Conservation (phyloP, 2,329 filamentous ascomycete species). For the Orbilia ellipsospora region DNA sequence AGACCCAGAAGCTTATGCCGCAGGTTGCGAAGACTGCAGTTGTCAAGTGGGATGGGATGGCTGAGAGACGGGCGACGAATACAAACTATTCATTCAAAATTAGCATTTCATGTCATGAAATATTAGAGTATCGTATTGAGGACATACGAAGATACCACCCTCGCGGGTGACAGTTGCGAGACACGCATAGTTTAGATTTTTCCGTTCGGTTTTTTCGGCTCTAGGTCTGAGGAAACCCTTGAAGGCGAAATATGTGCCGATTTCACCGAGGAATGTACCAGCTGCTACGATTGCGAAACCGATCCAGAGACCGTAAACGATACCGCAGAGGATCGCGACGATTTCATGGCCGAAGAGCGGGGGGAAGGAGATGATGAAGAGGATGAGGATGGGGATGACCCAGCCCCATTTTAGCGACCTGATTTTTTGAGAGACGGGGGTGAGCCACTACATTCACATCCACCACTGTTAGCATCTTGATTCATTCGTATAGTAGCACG, state of each 20-base stretch:
- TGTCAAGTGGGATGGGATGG: conserved; percentile 64
- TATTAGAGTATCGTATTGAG: too few relatives aligned
- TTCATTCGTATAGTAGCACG: background rate
- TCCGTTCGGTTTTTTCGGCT: conserved; percentile 63
- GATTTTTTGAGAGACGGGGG: conserved; percentile 63
- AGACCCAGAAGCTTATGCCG: conserved; percentile 64
- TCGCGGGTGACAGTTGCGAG: conserved; percentile 63
- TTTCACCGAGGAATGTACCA: conserved; percentile 64
- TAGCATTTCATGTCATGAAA: background rate
- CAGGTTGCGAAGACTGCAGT: conserved; percentile 65
- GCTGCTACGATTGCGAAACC: conserved; percentile 64
- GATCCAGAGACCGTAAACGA: conserved; percentile 64
- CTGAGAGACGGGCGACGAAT: conserved; percentile 63
- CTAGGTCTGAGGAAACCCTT: conserved; percentile 62
- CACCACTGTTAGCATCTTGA: background rate
- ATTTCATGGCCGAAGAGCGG: conserved; percentile 65
- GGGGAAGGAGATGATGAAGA: conserved; percentile 64
- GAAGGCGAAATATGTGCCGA: conserved; percentile 64
- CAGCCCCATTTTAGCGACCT: conserved; percentile 63
- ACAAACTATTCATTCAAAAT: conserved; percentile 59
- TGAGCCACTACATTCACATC: conserved; percentile 58
- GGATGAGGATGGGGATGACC: conserved; percentile 63
- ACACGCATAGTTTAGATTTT: conserved; percentile 64
- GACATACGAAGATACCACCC: conserved; percentile 62
- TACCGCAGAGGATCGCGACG: conserved; percentile 63